Base-by-base conservation (phyloP, 371 early-diverging fungal genomes). In the Syncephalis fuscata region DNA sequence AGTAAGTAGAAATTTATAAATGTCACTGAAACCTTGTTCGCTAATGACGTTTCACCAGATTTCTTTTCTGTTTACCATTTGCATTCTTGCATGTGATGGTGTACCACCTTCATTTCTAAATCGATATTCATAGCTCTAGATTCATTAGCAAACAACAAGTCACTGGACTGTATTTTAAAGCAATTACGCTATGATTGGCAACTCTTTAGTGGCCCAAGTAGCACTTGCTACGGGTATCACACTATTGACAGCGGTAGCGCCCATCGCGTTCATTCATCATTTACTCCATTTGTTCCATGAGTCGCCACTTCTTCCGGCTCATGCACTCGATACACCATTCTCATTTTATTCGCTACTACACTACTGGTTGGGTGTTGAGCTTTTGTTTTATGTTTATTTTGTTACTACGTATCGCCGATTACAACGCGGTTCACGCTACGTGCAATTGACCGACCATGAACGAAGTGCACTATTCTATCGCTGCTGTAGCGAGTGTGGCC, bases 331-430 rank as follows among this genome's bases (percentile, higher is more conserved):
- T 4, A 15, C 49, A 7, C 43, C 42, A 11, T 19, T 27, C 3
- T 49, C 49, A 15, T 19, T 1, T 1, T 41, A 32, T 41, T 21
- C n/a, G 7, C 4, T 41, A 21, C 8, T 50, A 15, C 50, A 50
- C 24, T 50, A 45, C 15, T 50, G 50, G 50, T 25, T 50, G 11
- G 50, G 45, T 25, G 22, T 50, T 24, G 50, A 50, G n/a, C 20
- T 50, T 14, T 9, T 50, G 25, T 50, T 50, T 36, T 22, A 45
- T 37, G 16, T 50, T 9, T 50, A 45, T n/a, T 50, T 50, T 17
- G 15, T 44, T 22, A 14, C 37, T 15, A 44, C 50, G 14, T 24
- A 37, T n/a, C 22, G 21, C 1, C 25, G 50, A 32, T 44, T 50
- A 26, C 50, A 50, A 45, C 27, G 36, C 5, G 23, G n/a, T n/a